Base-by-base conservation (phyloP, 179 eudicot genomes). In the Spergularia azorica region DNA sequence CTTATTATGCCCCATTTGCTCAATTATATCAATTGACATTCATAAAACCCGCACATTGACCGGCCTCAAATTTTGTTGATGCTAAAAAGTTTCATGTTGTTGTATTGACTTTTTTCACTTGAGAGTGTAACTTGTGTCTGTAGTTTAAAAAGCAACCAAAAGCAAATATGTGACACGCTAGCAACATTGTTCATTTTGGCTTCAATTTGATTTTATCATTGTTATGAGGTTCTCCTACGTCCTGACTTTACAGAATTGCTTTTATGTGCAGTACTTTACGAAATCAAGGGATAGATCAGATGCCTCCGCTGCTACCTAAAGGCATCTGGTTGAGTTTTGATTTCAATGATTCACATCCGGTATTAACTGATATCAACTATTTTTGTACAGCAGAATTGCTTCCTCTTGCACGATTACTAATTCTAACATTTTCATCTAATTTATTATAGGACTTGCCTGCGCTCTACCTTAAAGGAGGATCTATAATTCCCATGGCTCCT, bases 271-370 rank as follows among this genome's bases (percentile, higher is more conserved):
- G 99, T 86, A 90, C 94, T 17, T 78, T 76, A 73, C 82, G 80
- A 71, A 86, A 86, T 72, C 70, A 86, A 72, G 93, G 88, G 67
- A 80, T 89, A 36, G 82, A 89, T 75, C 84, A 89, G 83, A 61
- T 83, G 82, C 82, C 87, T 62, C 95, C 84, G 26, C 52, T 83
- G 77, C 82, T 95, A 79, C 99, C 99, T 20, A 84, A 82, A 73
- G 97, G 99, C 82, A 83, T 86, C 67, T 95, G 98, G 99, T 72
- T 86, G 88, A 89, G 85, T 76, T 95, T 95, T 82, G 97, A 95
- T 85, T 95, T 95, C 85, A 89, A 88, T 60, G 99, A 95, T 83
- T 83, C 95, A 79, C 99, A 95, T 91, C 97, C 97, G 89, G 99
- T 95, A 89, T 60, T 62, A 70, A 17, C 74, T 65, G 62, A 55